phyloP scores from a whole-genome alignment of 2,329 filamentous ascomycete genomes.

The Pseudogymnoascus sp. region DNA sequence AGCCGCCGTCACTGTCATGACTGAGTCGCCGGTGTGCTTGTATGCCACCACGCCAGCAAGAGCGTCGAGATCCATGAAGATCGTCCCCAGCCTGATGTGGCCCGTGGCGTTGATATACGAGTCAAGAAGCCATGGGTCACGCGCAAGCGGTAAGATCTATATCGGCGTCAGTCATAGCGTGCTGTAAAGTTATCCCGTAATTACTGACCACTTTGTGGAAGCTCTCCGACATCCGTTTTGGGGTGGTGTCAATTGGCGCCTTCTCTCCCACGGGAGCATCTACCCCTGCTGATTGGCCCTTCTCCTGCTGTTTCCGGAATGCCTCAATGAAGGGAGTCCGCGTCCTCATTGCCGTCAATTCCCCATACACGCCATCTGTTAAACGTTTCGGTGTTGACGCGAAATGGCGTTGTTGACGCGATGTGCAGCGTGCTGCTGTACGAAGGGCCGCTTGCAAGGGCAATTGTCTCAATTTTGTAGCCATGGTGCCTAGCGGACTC shows the following conservation, averaged over 20 bases:
- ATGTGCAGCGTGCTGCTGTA: neutral
- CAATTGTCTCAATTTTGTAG: neutral
- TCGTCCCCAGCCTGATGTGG: constrained; percentile 46
- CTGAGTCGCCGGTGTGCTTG: constrained; percentile 58
- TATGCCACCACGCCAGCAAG: constrained; percentile 63
- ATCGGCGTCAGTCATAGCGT: constrained; percentile 11
- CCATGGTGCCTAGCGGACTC: neutral
- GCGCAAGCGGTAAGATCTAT: constrained; percentile 54
- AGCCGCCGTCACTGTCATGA: constrained; percentile 34
- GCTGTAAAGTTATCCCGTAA: neutral
- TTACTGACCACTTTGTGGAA: constrained; percentile 53
- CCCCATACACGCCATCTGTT: constrained; percentile 51
- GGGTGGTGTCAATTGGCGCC: constrained; percentile 44
- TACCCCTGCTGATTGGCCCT: constrained; percentile 11
- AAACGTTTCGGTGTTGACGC: constrained; percentile 15
- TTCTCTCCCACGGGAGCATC: constrained; percentile 17
- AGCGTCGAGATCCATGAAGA: constrained; percentile 66
- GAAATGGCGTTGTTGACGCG: constrained; percentile 17
- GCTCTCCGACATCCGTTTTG: constrained; percentile 61
- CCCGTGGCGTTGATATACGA: constrained; percentile 63
- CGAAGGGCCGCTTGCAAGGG: neutral
- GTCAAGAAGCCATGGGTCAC: constrained; percentile 64
- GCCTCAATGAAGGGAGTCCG: constrained; percentile 65
- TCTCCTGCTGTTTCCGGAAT: constrained; percentile 43
- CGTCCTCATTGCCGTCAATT: constrained; percentile 50